Evolutionary conservation across 768 basidiomycete species (phyloP).

Genomic region (Trametes cubensis): DNA sequence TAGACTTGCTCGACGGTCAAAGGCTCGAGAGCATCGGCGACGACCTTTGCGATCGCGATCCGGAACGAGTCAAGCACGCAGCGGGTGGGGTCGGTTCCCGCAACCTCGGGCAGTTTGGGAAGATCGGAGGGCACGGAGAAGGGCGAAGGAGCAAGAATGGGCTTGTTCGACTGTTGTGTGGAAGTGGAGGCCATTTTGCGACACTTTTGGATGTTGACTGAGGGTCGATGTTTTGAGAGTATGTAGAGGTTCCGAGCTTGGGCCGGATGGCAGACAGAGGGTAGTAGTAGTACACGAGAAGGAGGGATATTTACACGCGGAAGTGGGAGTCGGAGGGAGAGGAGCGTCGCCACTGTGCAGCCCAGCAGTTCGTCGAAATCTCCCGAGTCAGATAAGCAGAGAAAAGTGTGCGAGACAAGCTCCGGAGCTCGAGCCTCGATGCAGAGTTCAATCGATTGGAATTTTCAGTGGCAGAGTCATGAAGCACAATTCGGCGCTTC

Average conservation of each 20-base stretch:
- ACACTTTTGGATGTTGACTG: neutral
- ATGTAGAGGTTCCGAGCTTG: neutral
- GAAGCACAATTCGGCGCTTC: slow-evolving; percentile 4
- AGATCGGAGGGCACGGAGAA: slow-evolving; percentile 29
- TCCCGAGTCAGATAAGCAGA: slow-evolving; percentile 7
- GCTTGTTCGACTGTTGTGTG: slow-evolving; percentile 11
- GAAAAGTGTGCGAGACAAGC: slow-evolving; percentile 7
- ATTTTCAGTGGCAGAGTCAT: slow-evolving; percentile 20
- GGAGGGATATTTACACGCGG: slow-evolving; percentile 22
- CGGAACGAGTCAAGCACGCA: slow-evolving; percentile 78
- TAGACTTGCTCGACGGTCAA: slow-evolving; percentile 80
- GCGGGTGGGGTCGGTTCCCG: slow-evolving; percentile 61
- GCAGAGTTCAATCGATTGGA: slow-evolving; percentile 22
- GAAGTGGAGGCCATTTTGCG: slow-evolving; percentile 19
- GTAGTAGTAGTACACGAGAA: slow-evolving; percentile 3
- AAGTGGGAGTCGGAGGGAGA: slow-evolving; percentile 18
- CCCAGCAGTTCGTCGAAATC: neutral
- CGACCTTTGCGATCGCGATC: slow-evolving; percentile 73
- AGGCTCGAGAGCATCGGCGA: slow-evolving; percentile 64
- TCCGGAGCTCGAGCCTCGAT: slow-evolving; percentile 1
- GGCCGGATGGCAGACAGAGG: neutral
- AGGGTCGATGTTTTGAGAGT: neutral
- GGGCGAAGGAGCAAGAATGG: slow-evolving; percentile 18
- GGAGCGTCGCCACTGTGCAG: slow-evolving; percentile 13
- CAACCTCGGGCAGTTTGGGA: slow-evolving; percentile 41